Evolutionary conservation across 352 stramenopile species (phyloP).

Genomic region (Nothophytophthora sp.): DNA sequence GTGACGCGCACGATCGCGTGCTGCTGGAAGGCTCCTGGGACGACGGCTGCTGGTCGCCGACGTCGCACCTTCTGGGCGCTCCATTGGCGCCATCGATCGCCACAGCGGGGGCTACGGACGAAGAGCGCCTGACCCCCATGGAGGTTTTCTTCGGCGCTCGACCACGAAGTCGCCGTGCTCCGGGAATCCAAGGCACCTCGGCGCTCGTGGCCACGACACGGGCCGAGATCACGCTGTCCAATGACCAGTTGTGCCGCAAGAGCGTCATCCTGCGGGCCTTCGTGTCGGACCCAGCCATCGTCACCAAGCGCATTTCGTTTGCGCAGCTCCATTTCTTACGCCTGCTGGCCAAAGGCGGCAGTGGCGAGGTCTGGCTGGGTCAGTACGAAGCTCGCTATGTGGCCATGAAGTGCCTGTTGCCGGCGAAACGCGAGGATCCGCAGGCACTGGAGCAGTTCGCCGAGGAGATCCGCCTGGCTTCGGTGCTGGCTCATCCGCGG

Average conservation of each 20-base stretch:
- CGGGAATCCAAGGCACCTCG: slow-evolving; percentile 23
- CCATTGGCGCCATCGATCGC: slow-evolving; percentile 23
- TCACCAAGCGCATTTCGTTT: slow-evolving; percentile 82
- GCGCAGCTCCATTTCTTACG: slow-evolving; percentile 72
- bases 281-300: slow-evolving; percentile 63
- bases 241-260: slow-evolving; percentile 63
- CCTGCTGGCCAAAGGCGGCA: slow-evolving; percentile 74
- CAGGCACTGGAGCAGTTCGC: slow-evolving; percentile 72
- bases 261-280: slow-evolving; percentile 59
- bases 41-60: slow-evolving; percentile 32
- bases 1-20: slow-evolving; percentile 35
- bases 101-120: slow-evolving; percentile 14
- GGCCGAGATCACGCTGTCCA: slow-evolving; percentile 58
- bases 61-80: slow-evolving; percentile 32
- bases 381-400: slow-evolving; percentile 76
- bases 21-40: slow-evolving; percentile 30
- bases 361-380: slow-evolving; percentile 82
- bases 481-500: slow-evolving; percentile 70
- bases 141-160: slow-evolving; percentile 50
- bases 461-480: slow-evolving; percentile 83
- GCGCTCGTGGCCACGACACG: slow-evolving; percentile 40
- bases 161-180: slow-evolving; percentile 31
- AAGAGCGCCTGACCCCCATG: slow-evolving; percentile 47
- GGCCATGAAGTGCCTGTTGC: slow-evolving; percentile 78
- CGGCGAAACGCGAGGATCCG: slow-evolving; percentile 59